Evolutionary conservation across 2,329 filamentous ascomycete genomes (phyloP).

Genomic region (Aspergillus sp.): DNA sequence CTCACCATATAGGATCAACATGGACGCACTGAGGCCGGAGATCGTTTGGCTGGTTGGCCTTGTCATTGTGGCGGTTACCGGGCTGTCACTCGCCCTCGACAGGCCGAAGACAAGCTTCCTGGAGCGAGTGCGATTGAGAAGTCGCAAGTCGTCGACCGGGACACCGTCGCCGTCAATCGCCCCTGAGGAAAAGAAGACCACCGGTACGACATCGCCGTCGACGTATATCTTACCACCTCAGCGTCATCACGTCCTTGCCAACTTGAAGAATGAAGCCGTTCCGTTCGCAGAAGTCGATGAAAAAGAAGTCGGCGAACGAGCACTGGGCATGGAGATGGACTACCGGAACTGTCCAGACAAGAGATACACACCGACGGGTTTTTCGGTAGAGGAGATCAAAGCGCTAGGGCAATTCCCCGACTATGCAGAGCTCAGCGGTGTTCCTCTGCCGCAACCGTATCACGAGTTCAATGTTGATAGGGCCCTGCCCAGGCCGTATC

Average conservation of each 20-base stretch:
- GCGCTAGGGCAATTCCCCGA: slow-evolving; percentile 68
- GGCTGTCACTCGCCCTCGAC: slow-evolving; percentile 19
- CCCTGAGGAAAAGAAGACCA: slow-evolving; percentile 36
- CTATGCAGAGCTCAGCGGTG: slow-evolving; percentile 64
- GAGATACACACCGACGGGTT: slow-evolving; percentile 56
- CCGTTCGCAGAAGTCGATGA: slow-evolving; percentile 19
- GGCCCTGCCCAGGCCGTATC: slow-evolving; percentile 63
- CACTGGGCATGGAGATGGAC: slow-evolving; percentile 34
- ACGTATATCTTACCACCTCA: slow-evolving; percentile 47
- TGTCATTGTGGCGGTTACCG: slow-evolving; percentile 12
- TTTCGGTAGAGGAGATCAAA: slow-evolving; percentile 60
- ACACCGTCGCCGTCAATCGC: slow-evolving; percentile 48
- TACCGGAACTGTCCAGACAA: slow-evolving; percentile 26
- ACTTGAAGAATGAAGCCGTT: slow-evolving; percentile 12
- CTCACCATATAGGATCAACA: slow-evolving; percentile 3
- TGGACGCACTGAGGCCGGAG: slow-evolving; percentile 11
- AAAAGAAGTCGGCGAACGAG: slow-evolving; percentile 21
- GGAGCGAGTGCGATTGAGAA: slow-evolving; percentile 28
- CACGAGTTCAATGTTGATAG: slow-evolving; percentile 57
- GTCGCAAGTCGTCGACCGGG: slow-evolving; percentile 38
- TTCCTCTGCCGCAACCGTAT: slow-evolving; percentile 59
- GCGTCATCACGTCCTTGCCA: slow-evolving; percentile 38
- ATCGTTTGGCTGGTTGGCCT: slow-evolving; percentile 17
- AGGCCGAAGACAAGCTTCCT: slow-evolving; percentile 30
- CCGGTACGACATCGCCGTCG: slow-evolving; percentile 16